phyloP scores from a whole-genome alignment of 2,329 filamentous ascomycete species.

The Catunica adiposa region DNA sequence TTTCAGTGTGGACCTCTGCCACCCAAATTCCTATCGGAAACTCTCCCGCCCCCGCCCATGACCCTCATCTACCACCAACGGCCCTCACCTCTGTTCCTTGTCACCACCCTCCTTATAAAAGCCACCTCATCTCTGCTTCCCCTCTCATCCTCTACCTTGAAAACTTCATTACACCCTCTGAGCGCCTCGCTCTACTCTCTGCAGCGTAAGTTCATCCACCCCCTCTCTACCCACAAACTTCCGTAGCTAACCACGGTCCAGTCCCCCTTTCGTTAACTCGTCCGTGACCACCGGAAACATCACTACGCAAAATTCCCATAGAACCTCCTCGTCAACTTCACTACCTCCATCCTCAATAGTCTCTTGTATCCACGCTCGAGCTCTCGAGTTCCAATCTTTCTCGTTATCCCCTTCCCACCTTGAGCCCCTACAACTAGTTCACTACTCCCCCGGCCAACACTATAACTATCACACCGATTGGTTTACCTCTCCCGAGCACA shows the following conservation, averaged over 20 bases:
- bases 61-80: background rate
- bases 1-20: background rate
- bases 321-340: slow-evolving; percentile 31
- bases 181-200: slow-evolving; percentile 26
- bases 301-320: slow-evolving; percentile 23
- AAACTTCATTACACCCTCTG: slow-evolving; percentile 27
- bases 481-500: slow-evolving; percentile 27
- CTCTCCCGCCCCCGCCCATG: slow-evolving; percentile 4
- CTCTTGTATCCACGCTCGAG: slow-evolving; percentile 31
- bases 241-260: slow-evolving; percentile 17
- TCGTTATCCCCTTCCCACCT: slow-evolving; percentile 22
- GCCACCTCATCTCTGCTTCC: slow-evolving; percentile 30
- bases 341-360: slow-evolving; percentile 26
- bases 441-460: slow-evolving; percentile 27
- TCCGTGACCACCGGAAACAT: slow-evolving; percentile 23
- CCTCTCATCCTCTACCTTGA: slow-evolving; percentile 33
- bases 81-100: slow-evolving; percentile 14
- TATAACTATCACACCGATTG: slow-evolving; percentile 36
- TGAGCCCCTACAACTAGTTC: slow-evolving; percentile 32
- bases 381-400: slow-evolving; percentile 29
- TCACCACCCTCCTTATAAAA: slow-evolving; percentile 23
- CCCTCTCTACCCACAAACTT: background rate
- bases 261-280: slow-evolving; percentile 28
- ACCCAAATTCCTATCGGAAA: slow-evolving; percentile 1
- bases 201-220: slow-evolving; percentile 22